Conservation (phyloP, 257 asterid species). For the Solanum ossicruentum region DNA sequence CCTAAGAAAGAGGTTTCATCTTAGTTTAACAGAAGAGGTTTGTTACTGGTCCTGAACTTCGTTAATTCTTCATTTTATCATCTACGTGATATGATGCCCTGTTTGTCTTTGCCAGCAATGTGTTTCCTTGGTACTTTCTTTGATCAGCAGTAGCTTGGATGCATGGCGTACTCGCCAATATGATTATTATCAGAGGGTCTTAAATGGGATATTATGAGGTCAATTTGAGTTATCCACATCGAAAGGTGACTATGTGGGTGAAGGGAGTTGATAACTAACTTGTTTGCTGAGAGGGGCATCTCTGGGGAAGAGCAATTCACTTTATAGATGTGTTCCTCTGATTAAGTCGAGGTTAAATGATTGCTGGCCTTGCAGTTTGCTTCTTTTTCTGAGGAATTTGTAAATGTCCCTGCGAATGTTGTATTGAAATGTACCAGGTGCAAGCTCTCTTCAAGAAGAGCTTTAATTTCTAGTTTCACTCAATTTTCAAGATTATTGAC, state of each 20-base stretch:
- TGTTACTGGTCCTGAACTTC: conserved; percentile 5
- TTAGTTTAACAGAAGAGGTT: conserved; percentile 96
- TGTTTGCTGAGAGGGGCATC: neutral
- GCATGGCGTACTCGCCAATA: conserved; percentile 99
- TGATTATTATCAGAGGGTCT: conserved; percentile 91
- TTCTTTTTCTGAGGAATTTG: conserved; percentile 2
- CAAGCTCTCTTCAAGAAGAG: neutral
- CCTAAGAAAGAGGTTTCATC: conserved; percentile 96
- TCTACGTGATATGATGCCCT: neutral
- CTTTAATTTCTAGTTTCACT: neutral
- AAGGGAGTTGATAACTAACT: neutral
- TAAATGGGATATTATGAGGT: conserved; percentile 86
- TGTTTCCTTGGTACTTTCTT: conserved; percentile 95
- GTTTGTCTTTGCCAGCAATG: conserved; percentile 62
- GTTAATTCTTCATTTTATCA: neutral
- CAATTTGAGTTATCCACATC: neutral
- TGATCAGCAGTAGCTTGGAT: conserved; percentile 98
- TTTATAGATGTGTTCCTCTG: neutral
- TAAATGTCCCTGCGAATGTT: conserved; percentile 4
- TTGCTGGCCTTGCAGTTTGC: neutral
- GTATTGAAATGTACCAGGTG: neutral
- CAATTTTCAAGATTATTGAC: neutral
- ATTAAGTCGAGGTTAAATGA: neutral
- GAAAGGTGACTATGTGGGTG: conserved; percentile 5
- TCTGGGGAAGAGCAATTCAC: neutral